Evolutionary conservation across 2,329 filamentous ascomycete species (phyloP).

Genomic region (Fusarium musae): DNA sequence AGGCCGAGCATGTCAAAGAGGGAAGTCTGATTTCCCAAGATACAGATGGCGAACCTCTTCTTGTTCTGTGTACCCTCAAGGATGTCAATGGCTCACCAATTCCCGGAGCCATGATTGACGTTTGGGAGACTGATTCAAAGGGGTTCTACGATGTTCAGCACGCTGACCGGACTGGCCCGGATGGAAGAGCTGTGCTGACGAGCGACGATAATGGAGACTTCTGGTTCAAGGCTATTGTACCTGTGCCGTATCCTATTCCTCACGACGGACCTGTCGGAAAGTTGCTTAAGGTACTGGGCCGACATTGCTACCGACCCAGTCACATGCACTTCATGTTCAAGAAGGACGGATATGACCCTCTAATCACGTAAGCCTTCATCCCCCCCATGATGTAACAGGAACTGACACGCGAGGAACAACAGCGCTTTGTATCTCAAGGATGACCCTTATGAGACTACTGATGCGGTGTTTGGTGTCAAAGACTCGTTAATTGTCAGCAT

Average conservation of each 20-base stretch:
- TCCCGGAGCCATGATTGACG: conserved; percentile 72
- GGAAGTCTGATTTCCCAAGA: conserved; percentile 73
- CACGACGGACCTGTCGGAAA: conserved; percentile 85
- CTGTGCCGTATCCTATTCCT: conserved; percentile 87
- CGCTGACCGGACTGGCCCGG: conserved; percentile 59
- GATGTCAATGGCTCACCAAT: conserved; percentile 71
- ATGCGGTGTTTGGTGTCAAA: conserved; percentile 27
- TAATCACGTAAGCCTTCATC: conserved; percentile 11
- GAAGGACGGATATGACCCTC: conserved; percentile 24
- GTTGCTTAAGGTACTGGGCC: conserved; percentile 70
- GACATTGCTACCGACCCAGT: conserved; percentile 81
- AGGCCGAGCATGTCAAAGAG: conserved; percentile 64
- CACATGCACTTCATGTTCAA: conserved; percentile 93
- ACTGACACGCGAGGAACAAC: too few species aligned
- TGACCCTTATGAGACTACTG: conserved; percentile 21
- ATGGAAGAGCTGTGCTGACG: conserved; percentile 45
- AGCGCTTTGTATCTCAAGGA: not conserved
- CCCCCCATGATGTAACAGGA: too few species aligned
- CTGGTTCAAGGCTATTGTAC: conserved; percentile 87
- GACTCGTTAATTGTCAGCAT: conserved; percentile 15
- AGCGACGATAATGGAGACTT: conserved; percentile 54
- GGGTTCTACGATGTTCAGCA: conserved; percentile 83
- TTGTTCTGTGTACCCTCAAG: conserved; percentile 74
- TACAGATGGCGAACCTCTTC: conserved; percentile 70
- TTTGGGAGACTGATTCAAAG: conserved; percentile 82